Percentiles rank a stretch among this genome's conserved stretches.
These are phyloP conservation scores for Serendipita sp. DNA, from an alignment of 768 basidiomycete genomes.

Conservation along the genomic window DNA sequence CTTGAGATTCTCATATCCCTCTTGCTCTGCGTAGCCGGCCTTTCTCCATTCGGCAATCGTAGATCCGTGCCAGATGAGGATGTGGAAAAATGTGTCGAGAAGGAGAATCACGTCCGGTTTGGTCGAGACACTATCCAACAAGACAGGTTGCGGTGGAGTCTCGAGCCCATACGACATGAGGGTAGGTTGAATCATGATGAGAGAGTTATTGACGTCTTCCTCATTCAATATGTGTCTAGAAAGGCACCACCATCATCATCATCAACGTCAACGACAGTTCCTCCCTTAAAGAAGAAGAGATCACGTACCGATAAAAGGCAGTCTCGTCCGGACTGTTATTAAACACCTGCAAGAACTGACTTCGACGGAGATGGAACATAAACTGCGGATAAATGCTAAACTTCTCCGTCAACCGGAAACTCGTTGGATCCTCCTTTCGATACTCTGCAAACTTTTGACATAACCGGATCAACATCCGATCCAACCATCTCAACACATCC, in stretches of 20 bases:
- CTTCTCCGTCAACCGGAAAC: constrained; percentile 85
- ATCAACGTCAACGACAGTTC: background rate
- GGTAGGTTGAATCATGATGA: constrained; percentile 99
- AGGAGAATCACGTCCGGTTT: constrained; percentile 92
- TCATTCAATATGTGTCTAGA: constrained; percentile 82
- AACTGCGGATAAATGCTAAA: constrained; percentile 99
- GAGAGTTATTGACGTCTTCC: constrained; percentile 96
- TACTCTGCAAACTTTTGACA: constrained; percentile 99
- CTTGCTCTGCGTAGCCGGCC: constrained; percentile 95
- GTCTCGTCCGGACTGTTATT: constrained; percentile 99
- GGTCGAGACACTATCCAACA: constrained; percentile 94
- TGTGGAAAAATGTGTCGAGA: constrained; percentile 99
- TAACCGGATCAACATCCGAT: constrained; percentile 93
- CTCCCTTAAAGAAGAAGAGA: constrained; percentile 1
- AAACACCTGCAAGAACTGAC: constrained; percentile 98
- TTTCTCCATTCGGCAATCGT: constrained; percentile 96
- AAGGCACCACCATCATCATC: no score
- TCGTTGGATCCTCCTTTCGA: constrained; percentile 88
- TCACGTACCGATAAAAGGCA: constrained; percentile 77
- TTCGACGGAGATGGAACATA: constrained; percentile 96
- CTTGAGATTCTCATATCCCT: constrained; percentile 97
- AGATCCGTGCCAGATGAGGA: constrained; percentile 98
- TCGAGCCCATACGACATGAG: constrained; percentile 98
- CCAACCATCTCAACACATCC: constrained; percentile 91
- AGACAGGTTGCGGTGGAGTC: constrained; percentile 75